Percentiles rank a stretch among this genome's conserved stretches.
phyloP scores from a whole-genome alignment of 352 stramenopile genomes.

The Pythium pyrilobum region DNA sequence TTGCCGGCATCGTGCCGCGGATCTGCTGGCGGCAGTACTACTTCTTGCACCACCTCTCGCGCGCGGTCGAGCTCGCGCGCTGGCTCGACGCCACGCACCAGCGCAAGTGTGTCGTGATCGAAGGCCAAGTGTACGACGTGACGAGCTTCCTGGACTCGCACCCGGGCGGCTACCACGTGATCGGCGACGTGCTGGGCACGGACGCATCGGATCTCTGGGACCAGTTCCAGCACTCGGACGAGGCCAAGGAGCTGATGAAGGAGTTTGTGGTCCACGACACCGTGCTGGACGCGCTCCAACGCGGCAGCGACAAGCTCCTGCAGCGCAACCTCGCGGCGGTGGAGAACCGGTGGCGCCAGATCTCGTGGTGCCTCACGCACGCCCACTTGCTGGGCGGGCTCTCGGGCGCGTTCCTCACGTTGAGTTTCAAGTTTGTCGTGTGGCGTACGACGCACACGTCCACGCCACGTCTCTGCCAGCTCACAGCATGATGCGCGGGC shows the following conservation, averaged over 20 bases:
- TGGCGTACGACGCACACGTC: constrained; percentile 9
- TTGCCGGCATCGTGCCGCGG: constrained; percentile 42
- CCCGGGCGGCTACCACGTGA: constrained; percentile 62
- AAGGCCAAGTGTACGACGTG: constrained; percentile 62
- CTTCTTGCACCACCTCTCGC: constrained; percentile 61
- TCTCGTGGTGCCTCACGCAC: constrained; percentile 50
- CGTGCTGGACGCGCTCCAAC: constrained; percentile 18
- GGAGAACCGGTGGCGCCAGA: constrained; percentile 37
- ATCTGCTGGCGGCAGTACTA: constrained; percentile 66
- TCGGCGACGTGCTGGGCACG: constrained; percentile 61
- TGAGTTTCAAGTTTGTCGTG: constrained; percentile 31
- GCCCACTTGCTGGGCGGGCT: constrained; percentile 48
- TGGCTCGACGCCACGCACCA: constrained; percentile 32
- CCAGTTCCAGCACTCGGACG: constrained; percentile 58
- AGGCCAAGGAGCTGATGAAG: constrained; percentile 60
- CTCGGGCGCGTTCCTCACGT: constrained; percentile 30
- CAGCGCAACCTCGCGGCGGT: constrained; percentile 22
- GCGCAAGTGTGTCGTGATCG: constrained; percentile 58
- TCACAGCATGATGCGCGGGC: neutral
- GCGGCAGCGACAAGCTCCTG: neutral
- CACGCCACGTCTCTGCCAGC: neutral
- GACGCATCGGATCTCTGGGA: constrained; percentile 67
- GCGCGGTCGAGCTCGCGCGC: constrained; percentile 54
- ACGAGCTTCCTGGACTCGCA: constrained; percentile 63
- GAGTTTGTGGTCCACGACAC: constrained; percentile 49